Percentiles rank a stretch among this genome's conserved stretches.
Evolutionary conservation across 2,329 filamentous ascomycete genomes (phyloP).

Genomic region (Herpotrichia juniperi): DNA sequence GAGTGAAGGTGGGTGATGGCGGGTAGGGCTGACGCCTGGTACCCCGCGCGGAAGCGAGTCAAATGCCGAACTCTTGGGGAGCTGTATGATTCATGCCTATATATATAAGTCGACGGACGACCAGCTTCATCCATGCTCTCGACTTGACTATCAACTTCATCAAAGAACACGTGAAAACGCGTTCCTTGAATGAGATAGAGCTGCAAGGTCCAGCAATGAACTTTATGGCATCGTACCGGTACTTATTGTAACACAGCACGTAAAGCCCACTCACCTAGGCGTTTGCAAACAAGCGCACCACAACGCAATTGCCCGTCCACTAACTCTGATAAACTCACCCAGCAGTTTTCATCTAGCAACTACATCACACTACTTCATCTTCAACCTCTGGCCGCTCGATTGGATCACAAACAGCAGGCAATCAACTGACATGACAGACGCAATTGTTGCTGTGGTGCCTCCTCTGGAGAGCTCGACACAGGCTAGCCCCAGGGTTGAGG

Average conservation of each 20-base stretch:
- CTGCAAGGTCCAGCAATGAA: not conserved
- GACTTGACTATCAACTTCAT: not conserved
- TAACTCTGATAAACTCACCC: not conserved
- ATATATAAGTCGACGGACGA: not conserved
- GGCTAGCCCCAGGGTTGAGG: not conserved
- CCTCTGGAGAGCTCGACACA: not conserved
- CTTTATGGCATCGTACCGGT: not conserved
- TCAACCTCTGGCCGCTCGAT: not conserved
- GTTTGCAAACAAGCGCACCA: not conserved
- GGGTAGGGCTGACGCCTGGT: constrained; percentile 1
- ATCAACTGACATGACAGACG: not conserved
- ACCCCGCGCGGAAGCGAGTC: not conserved
- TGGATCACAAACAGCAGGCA: not conserved
- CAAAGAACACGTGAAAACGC: not conserved
- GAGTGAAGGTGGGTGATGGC: not conserved
- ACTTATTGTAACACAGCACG: not conserved
- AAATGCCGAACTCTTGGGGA: not conserved
- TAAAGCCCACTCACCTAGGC: not conserved
- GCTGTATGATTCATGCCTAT: not conserved
- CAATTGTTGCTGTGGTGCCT: not conserved
- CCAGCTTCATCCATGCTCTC: not conserved
- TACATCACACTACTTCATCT: not conserved
- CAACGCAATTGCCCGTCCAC: not conserved
- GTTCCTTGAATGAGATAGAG: not conserved
- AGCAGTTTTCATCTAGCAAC: not conserved